Percentiles rank a stretch among this genome's conserved stretches.
Conservation (phyloP, 257 asterid species). For the Lantana camara region DNA sequence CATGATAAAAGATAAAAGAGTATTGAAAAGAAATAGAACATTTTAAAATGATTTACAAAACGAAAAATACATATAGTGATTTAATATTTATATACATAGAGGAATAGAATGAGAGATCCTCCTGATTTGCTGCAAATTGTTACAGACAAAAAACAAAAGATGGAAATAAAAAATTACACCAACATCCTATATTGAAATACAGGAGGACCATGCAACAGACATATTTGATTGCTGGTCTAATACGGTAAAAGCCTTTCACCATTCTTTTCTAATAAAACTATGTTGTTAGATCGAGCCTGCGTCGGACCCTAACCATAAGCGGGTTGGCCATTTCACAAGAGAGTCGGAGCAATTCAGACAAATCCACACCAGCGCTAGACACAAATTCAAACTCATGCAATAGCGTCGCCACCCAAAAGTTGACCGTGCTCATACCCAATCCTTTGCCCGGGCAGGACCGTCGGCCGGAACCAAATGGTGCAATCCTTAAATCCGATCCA, state of each 20-base stretch:
- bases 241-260: neutral
- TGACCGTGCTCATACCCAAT: constrained; percentile 61
- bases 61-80: neutral
- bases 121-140: neutral
- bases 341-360: constrained; percentile 52
- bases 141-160: neutral
- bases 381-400: constrained; percentile 54
- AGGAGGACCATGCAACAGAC: neutral
- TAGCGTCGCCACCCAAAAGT: constrained; percentile 69
- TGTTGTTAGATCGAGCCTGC: constrained; percentile 27
- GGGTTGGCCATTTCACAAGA: constrained; percentile 85
- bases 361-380: constrained; percentile 28
- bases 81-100: neutral
- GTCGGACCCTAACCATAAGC: constrained; percentile 44
- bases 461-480: constrained; percentile 88
- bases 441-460: constrained; percentile 82
- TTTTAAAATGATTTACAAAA: neutral
- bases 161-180: neutral
- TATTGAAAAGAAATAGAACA: neutral
- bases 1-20: neutral
- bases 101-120: neutral
- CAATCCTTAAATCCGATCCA: constrained; percentile 75
- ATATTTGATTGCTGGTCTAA: too few relatives aligned
- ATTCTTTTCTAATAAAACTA: neutral
- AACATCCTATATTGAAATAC: neutral